These are phyloP conservation scores for Alliaria petiolata DNA, from an alignment of 345 rosid species.

Conservation along the genomic window DNA sequence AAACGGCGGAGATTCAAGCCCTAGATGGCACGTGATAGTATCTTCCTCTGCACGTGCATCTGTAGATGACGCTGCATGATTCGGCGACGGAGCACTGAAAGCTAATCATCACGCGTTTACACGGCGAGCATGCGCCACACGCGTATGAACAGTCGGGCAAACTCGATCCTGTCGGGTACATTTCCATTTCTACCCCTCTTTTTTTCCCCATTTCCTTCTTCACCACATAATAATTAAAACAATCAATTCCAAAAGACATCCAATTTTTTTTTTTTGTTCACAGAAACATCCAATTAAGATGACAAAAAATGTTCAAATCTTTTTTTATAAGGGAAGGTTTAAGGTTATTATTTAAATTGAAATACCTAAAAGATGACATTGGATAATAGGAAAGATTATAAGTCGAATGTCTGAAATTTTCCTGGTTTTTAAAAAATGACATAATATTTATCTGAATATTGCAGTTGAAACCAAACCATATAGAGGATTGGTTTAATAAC, in stretches of 20 bases:
- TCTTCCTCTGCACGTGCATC: constrained; percentile 83
- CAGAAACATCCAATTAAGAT: background rate
- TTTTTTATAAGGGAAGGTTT: too few species aligned
- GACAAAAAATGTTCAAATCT: too few species aligned
- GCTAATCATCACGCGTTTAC: constrained; percentile 92
- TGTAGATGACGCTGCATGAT: constrained; percentile 92
- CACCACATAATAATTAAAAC: background rate
- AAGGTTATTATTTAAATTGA: too few species aligned
- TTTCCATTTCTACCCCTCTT: constrained; percentile 40
- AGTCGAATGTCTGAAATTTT: too few species aligned
- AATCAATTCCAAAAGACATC: background rate
- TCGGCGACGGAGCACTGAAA: constrained; percentile 76
- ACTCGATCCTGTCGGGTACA: constrained; percentile 74
- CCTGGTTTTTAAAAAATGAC: too few species aligned
- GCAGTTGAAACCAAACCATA: too few species aligned
- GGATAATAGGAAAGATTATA: too few species aligned
- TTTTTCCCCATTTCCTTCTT: background rate
- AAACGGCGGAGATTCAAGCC: constrained; percentile 19
- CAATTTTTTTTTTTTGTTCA: too few species aligned
- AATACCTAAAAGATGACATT: too few species aligned
- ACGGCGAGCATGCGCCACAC: constrained; percentile 84
- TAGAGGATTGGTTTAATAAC: too few species aligned
- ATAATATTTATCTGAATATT: background rate
- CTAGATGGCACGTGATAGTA: constrained; percentile 77
- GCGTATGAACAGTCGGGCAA: constrained; percentile 95